Evolutionary conservation across 176 grass and related monocot species (phyloP).

Genomic region (Poa annua): DNA sequence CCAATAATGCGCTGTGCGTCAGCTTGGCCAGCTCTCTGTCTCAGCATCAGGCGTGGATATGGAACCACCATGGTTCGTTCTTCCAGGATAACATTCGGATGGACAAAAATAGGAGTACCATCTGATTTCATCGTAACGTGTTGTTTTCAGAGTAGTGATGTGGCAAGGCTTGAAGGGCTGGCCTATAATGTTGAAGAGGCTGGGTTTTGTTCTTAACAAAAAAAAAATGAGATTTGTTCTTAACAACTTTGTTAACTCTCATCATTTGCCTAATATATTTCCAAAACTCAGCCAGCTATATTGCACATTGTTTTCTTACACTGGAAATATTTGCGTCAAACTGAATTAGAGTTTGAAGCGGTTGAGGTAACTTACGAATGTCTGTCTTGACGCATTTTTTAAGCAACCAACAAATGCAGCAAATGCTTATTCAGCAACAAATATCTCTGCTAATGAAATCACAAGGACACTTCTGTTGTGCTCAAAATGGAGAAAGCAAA

Average conservation of each 20-base stretch:
- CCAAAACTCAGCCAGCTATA: too few species aligned
- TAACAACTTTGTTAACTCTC: too few species aligned
- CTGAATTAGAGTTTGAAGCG: not conserved
- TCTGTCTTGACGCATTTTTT: not conserved
- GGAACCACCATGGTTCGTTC: not conserved
- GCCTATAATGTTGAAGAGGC: not conserved
- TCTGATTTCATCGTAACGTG: not conserved
- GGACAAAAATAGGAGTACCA: not conserved
- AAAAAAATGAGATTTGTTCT: too few species aligned
- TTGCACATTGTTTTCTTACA: not conserved
- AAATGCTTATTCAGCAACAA: not conserved
- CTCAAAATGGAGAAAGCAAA: too few species aligned
- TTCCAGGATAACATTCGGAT: not conserved
- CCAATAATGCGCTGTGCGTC: not conserved
- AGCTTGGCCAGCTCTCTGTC: not conserved
- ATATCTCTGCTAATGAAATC: too few species aligned
- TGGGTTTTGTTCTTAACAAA: too few species aligned
- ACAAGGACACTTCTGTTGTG: too few species aligned
- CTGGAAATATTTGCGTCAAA: not conserved
- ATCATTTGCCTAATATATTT: too few species aligned
- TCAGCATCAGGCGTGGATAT: not conserved
- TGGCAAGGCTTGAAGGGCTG: not conserved
- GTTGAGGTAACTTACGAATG: not conserved
- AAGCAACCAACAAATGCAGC: not conserved
- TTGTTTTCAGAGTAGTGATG: not conserved